Conservation (phyloP, 2,329 filamentous ascomycete genomes). For the Colletotrichum horii region DNA sequence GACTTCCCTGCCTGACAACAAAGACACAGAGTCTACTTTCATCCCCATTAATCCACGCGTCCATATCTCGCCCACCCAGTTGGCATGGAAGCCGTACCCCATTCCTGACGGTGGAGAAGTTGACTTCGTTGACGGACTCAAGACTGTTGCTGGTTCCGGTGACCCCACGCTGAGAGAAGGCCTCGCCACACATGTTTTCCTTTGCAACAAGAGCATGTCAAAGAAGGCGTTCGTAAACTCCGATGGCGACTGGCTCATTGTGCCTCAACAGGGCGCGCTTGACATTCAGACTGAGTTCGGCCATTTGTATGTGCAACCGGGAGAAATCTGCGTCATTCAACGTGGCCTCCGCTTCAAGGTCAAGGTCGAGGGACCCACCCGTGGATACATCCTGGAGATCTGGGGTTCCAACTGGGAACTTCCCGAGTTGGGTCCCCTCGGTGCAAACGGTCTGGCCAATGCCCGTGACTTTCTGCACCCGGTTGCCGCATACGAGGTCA, state of each 20-base stretch:
- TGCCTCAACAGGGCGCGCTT: slow-evolving; percentile 68
- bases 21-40: slow-evolving; percentile 44
- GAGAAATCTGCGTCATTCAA: slow-evolving; percentile 71
- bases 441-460: slow-evolving; percentile 70
- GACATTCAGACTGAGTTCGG: slow-evolving; percentile 75
- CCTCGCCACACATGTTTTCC: slow-evolving; percentile 54
- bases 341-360: slow-evolving; percentile 61
- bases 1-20: slow-evolving; percentile 25
- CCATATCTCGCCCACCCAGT: slow-evolving; percentile 47
- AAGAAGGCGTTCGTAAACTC: slow-evolving; percentile 57
- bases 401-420: slow-evolving; percentile 70
- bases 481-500: slow-evolving; percentile 60
- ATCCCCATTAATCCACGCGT: slow-evolving; percentile 49
- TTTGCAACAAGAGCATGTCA: slow-evolving; percentile 51
- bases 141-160: slow-evolving; percentile 53
- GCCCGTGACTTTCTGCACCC: slow-evolving; percentile 69
- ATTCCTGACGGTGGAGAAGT: slow-evolving; percentile 36
- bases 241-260: slow-evolving; percentile 71
- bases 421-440: slow-evolving; percentile 70
- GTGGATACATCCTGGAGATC: slow-evolving; percentile 72
- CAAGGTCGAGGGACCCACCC: slow-evolving; percentile 62
- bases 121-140: slow-evolving; percentile 52
- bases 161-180: slow-evolving; percentile 54
- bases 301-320: slow-evolving; percentile 66
- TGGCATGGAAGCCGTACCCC: slow-evolving; percentile 48